Percentiles rank a stretch among this genome's conserved stretches.
Evolutionary conservation across 1,284 basidiomycete genomes (phyloP).

Genomic region (Kalmanozyma brasiliensis): DNA sequence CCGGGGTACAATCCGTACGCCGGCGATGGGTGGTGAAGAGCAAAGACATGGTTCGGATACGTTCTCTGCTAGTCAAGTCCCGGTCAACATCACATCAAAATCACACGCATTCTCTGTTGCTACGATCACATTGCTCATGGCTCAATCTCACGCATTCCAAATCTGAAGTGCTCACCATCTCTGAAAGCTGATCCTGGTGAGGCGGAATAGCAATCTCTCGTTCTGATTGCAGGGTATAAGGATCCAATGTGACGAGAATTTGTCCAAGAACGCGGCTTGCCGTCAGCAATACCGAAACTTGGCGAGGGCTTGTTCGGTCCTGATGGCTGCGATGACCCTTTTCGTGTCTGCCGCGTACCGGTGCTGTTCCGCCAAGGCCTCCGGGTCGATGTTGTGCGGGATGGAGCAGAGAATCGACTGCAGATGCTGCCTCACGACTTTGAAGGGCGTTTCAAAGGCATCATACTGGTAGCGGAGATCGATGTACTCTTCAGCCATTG

Average conservation of each 20-base stretch:
- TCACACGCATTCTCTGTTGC: neutral
- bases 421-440: constrained; percentile 39
- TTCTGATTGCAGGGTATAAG: too few species aligned
- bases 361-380: constrained; percentile 7
- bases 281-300: constrained; percentile 15
- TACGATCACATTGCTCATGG: constrained; percentile 1
- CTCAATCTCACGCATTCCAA: constrained; percentile 1
- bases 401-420: constrained; percentile 34
- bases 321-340: constrained; percentile 21
- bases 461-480: constrained; percentile 15
- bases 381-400: constrained; percentile 6
- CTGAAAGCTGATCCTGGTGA: too few species aligned
- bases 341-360: constrained; percentile 19
- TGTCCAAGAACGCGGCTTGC: neutral
- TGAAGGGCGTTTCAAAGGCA: constrained; percentile 26
- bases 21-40: constrained; percentile 47
- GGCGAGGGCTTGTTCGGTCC: constrained; percentile 15
- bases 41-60: neutral
- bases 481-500: constrained; percentile 34
- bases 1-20: constrained; percentile 50
- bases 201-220: too few species aligned
- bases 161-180: too few species aligned
- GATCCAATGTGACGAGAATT: neutral
- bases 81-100: neutral
- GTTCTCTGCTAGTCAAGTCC: neutral